phyloP scores from a whole-genome alignment of 768 basidiomycete species.

The Cystobasidium tubakii region DNA sequence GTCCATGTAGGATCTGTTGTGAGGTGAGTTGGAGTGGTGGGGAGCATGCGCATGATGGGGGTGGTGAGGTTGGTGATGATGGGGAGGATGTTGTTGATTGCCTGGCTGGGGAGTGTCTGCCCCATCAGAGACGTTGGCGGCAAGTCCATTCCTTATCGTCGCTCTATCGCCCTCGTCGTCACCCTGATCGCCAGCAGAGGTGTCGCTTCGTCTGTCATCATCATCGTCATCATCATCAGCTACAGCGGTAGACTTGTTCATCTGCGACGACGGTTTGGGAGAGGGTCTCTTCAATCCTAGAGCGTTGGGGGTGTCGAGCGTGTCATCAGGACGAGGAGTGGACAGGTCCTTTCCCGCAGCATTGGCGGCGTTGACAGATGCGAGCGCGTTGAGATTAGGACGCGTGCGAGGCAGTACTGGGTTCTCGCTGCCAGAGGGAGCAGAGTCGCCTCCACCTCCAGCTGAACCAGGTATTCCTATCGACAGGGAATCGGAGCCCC shows the following conservation, averaged over 20 bases:
- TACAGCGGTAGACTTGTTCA: neutral
- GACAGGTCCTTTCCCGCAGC: slow-evolving; percentile 11
- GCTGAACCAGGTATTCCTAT: neutral
- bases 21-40: neutral
- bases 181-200: neutral
- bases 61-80: slow-evolving; percentile 16
- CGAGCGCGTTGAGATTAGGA: slow-evolving; percentile 11
- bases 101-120: neutral
- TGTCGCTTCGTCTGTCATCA: neutral
- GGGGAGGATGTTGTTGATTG: neutral
- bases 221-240: neutral
- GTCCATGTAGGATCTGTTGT: neutral
- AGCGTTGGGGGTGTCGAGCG: neutral
- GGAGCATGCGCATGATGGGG: neutral
- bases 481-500: neutral
- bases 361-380: neutral
- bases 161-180: slow-evolving; percentile 5
- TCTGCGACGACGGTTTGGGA: neutral
- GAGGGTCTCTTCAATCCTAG: neutral
- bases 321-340: neutral
- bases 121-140: neutral
- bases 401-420: slow-evolving; percentile 1
- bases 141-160: neutral
- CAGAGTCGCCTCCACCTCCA: neutral
- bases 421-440: neutral